Percentiles rank a stretch among this genome's conserved stretches.
phyloP scores from a whole-genome alignment of 768 basidiomycete genomes.

The Chalciporus chontae region DNA sequence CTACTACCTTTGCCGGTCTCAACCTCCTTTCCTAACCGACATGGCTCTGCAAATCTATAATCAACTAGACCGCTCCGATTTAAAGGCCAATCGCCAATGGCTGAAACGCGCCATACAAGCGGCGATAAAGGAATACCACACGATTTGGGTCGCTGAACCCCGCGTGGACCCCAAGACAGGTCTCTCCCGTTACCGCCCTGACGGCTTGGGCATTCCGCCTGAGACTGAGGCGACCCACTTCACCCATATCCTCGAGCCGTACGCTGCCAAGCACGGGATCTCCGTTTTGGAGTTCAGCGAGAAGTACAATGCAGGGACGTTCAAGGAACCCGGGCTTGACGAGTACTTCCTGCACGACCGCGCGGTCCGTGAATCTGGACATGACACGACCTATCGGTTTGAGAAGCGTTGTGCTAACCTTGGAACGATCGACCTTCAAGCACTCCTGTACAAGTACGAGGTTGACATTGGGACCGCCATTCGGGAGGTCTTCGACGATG shows the following conservation, averaged over 20 bases:
- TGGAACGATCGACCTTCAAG: slow-evolving; percentile 93
- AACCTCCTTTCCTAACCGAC: slow-evolving; percentile 98
- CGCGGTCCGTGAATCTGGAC: slow-evolving; percentile 92
- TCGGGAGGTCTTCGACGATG: slow-evolving; percentile 90
- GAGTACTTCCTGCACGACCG: slow-evolving; percentile 98
- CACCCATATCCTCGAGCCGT: slow-evolving; percentile 95
- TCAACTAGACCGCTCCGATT: slow-evolving; percentile 83
- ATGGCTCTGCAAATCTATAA: slow-evolving; percentile 98
- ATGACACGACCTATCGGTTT: slow-evolving; percentile 95
- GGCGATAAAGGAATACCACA: slow-evolving; percentile 98
- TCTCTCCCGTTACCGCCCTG: slow-evolving; percentile 90
- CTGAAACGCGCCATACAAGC: slow-evolving; percentile 94
- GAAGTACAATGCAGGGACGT: slow-evolving; percentile 81
- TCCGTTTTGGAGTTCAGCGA: slow-evolving; percentile 96
- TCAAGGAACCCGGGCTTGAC: slow-evolving; percentile 86
- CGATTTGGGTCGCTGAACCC: slow-evolving; percentile 93
- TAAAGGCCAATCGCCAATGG: slow-evolving; percentile 79
- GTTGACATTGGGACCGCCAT: slow-evolving; percentile 98
- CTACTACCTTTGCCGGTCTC: slow-evolving; percentile 92
- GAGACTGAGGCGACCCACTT: slow-evolving; percentile 99
- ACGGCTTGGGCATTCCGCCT: slow-evolving; percentile 92
- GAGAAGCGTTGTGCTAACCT: slow-evolving; percentile 98
- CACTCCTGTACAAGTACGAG: slow-evolving; percentile 97
- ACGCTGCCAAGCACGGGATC: slow-evolving; percentile 85
- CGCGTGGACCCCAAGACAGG: slow-evolving; percentile 94